These are phyloP conservation scores for Starmerella potacharoeniae DNA, from an alignment of 805 yeast species.

Conservation along the genomic window DNA sequence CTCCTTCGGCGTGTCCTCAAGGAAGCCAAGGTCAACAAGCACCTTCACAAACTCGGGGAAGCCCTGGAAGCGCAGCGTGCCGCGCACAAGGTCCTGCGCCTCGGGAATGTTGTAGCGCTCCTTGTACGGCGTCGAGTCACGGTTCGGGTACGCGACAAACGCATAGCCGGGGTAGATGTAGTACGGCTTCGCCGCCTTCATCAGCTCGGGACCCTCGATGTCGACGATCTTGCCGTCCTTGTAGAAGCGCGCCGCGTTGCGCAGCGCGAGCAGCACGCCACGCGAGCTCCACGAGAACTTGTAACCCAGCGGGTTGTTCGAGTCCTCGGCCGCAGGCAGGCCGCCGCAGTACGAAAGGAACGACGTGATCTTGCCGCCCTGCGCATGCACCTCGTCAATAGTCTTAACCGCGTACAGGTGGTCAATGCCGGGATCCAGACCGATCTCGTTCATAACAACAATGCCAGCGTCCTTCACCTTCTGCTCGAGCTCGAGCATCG, in stretches of 20 bases:
- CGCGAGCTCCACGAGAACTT: conserved; percentile 99
- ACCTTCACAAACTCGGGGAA: conserved; percentile 97
- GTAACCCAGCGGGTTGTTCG: conserved; percentile 97
- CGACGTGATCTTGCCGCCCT: conserved; percentile 84
- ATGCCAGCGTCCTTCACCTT: conserved; percentile 87
- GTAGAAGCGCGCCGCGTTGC: conserved; percentile 87
- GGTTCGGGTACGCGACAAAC: conserved; percentile 91
- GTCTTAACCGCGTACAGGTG: conserved; percentile 98
- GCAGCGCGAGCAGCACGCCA: conserved; percentile 90
- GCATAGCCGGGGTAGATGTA: conserved; percentile 92
- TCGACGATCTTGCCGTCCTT: conserved; percentile 71
- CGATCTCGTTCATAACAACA: conserved; percentile 96
- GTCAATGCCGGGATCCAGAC: conserved; percentile 97
- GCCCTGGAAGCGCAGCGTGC: conserved; percentile 95
- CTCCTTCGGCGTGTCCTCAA: conserved; percentile 61
- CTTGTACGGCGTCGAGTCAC: conserved; percentile 91
- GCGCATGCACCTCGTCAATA: conserved; percentile 87
- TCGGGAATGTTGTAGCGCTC: conserved; percentile 91
- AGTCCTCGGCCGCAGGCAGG: conserved; percentile 93
- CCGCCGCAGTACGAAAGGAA: conserved; percentile 98
- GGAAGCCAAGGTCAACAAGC: conserved; percentile 84
- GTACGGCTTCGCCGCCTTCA: conserved; percentile 92
- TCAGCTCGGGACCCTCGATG: conserved; percentile 78
- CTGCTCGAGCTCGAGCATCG: conserved; percentile 73
- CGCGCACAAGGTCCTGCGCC: conserved; percentile 93